Conservation (phyloP, 768 basidiomycete genomes). For the Hemileccinum rubropunctum region DNA sequence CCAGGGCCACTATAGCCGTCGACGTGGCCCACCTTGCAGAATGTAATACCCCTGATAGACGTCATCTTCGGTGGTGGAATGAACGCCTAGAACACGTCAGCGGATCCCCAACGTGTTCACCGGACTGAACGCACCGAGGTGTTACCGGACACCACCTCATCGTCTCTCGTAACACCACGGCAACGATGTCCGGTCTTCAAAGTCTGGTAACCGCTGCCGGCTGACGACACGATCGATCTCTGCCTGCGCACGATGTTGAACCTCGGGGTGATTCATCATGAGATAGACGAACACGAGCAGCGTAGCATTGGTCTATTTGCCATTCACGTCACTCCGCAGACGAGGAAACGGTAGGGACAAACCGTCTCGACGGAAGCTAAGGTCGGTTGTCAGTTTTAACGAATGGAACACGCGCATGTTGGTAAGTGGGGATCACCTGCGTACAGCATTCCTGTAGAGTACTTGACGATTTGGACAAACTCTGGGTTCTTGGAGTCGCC, state of each 20-base stretch:
- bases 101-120: neutral
- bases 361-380: conserved; percentile 34
- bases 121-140: conserved; percentile 20
- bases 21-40: conserved; percentile 16
- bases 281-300: conserved; percentile 28
- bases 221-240: conserved; percentile 34
- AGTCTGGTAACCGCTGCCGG: conserved; percentile 27
- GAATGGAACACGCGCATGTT: too few relatives aligned
- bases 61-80: conserved; percentile 36
- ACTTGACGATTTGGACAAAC: conserved; percentile 16
- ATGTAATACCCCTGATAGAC: conserved; percentile 36
- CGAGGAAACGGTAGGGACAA: conserved; percentile 2
- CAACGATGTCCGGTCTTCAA: conserved; percentile 26
- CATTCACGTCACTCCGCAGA: neutral
- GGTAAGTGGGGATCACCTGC: conserved; percentile 11
- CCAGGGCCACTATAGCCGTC: too few relatives aligned
- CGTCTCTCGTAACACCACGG: conserved; percentile 35
- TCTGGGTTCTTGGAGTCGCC: conserved; percentile 8
- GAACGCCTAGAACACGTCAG: conserved; percentile 33
- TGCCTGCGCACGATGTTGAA: conserved; percentile 27
- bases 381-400: neutral
- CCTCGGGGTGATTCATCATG: conserved; percentile 29
- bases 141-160: conserved; percentile 28
- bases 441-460: conserved; percentile 17
- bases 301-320: conserved; percentile 22